Evolutionary conservation across 805 yeast species (phyloP), one percentile per base, ranked within the genome.

Genomic region (Candida pini): DNA sequence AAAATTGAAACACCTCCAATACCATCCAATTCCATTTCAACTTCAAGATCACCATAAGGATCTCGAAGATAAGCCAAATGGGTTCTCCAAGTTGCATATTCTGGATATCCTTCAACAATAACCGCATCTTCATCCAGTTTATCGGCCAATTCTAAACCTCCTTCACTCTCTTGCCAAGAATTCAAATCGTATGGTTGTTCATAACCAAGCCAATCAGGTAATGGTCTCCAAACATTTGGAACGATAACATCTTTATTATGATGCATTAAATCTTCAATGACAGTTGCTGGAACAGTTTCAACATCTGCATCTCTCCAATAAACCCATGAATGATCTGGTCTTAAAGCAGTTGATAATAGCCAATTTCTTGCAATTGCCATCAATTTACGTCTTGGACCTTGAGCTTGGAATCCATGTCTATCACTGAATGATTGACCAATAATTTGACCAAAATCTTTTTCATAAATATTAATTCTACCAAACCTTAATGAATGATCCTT

Each of bases 231-330:
- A 32, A 84, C 84, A 53, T 84, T 88, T 9, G 96, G 97, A 13
- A 88, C 96, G 29, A 87, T 85, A 19, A 88, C 92, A 56, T 88
- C 96, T 53, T 71, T 74, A 55, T 81, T 77, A 59, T 85, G 95
- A 50, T 76, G 82, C 96, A 88, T 88, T 49, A 88, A 64, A 60
- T 88, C 96, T 58, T 88, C 95, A 44, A 88, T 61, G 41, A 88
- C 75, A 1, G 95, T 78, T 0, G 78, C 71, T 5, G 96, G 95
- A 20, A 81, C 78, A 1, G 86, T 76, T 55, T 87, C 95, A 10
- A 88, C 94, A 60, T 88, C 96, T 9, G 89, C 94, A 64, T 88
- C 96, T 62, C 97, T 73, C 97, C 97, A 88, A 58, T 88, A 87
- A 6, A 88, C 96, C 83, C 89, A 87, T 2, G 94, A 74, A 56